phyloP scores from a whole-genome alignment of 495 filamentous ascomycete species.

The Podospora bellae-mahoneyi region DNA sequence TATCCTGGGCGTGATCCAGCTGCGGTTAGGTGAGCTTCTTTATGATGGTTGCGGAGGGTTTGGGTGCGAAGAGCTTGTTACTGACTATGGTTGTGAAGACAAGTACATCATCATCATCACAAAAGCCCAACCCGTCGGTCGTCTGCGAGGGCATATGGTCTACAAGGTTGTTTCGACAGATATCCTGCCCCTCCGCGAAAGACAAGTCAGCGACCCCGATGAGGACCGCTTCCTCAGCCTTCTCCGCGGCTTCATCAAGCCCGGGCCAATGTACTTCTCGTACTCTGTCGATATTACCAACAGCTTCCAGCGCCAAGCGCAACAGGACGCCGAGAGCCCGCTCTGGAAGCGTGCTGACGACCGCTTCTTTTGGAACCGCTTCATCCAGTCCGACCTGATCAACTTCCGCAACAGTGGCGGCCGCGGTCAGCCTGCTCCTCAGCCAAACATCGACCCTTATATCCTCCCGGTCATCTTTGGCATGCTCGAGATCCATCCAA shows the following conservation, averaged over 20 bases:
- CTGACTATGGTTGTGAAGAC: conserved; percentile 53
- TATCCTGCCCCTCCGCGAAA: conserved; percentile 89
- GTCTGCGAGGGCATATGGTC: conserved; percentile 86
- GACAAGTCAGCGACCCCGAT: conserved; percentile 82
- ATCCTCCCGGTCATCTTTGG: conserved; percentile 94
- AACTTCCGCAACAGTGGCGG: conserved; percentile 62
- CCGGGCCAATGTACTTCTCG: conserved; percentile 93
- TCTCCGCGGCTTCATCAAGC: conserved; percentile 72
- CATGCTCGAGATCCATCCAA: conserved; percentile 82
- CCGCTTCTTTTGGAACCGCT: conserved; percentile 97
- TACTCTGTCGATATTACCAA: conserved; percentile 95
- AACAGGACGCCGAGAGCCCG: conserved; percentile 62
- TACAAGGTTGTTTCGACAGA: conserved; percentile 91
- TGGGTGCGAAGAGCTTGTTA: conserved; percentile 36
- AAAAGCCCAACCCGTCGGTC: conserved; percentile 85
- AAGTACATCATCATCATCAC: conserved; percentile 97
- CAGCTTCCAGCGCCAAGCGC: conserved; percentile 86
- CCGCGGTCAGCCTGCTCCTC: conserved; percentile 58
- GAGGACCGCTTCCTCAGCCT: conserved; percentile 86
- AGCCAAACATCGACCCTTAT: conserved; percentile 81
- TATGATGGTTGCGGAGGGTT: conserved; percentile 43
- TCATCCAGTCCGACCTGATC: conserved; percentile 86
- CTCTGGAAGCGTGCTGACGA: conserved; percentile 94
- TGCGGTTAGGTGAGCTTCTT: conserved; percentile 46
- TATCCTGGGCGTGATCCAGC: conserved; percentile 84